A percentile compares a stretch with the other conserved stretches of the same genome.
Evolutionary conservation across 257 asterid genomes (phyloP).

Genomic region (Paraleonurus japonicus): DNA sequence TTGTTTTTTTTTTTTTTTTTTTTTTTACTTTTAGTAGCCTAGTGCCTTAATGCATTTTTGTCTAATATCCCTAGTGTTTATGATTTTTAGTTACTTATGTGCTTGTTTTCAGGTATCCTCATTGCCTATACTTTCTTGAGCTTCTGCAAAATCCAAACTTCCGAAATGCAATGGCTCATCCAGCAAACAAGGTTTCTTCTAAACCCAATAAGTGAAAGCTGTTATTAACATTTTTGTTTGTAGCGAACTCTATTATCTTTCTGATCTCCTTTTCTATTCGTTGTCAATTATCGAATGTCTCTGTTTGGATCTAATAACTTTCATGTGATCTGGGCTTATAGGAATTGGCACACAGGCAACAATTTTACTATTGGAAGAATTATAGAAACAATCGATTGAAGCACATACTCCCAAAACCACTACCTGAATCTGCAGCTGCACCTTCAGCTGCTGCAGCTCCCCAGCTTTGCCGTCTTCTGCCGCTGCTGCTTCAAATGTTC

Average conservation of each 20-base stretch:
- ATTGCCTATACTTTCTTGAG: conserved; percentile 88
- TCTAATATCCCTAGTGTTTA: background rate
- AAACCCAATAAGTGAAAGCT: background rate
- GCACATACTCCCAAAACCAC: conserved; percentile 89
- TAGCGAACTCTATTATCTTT: background rate
- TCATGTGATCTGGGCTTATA: conserved; percentile 32
- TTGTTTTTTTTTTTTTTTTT: no score
- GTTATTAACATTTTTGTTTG: background rate
- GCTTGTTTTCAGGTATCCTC: conserved; percentile 69
- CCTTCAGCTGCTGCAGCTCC: conserved; percentile 49
- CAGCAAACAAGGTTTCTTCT: conserved; percentile 71
- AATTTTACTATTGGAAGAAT: conserved; percentile 91
- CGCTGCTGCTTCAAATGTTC: conserved; percentile 26
- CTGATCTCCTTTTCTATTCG: background rate
- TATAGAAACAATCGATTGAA: conserved; percentile 86
- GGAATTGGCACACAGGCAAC: conserved; percentile 98
- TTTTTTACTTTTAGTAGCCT: no score
- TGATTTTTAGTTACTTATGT: background rate
- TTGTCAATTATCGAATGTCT: conserved; percentile 3
- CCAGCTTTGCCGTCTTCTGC: conserved; percentile 48
- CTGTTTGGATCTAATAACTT: conserved; percentile 21
- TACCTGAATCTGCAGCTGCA: conserved; percentile 58
- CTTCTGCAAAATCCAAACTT: conserved; percentile 82
- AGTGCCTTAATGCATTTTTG: background rate
- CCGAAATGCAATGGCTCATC: conserved; percentile 96